Percentiles rank a stretch among this genome's conserved stretches.
These are phyloP conservation scores for Lodderomyces orthopsilosis DNA, from an alignment of 1,139 yeast species.

Conservation along the genomic window DNA sequence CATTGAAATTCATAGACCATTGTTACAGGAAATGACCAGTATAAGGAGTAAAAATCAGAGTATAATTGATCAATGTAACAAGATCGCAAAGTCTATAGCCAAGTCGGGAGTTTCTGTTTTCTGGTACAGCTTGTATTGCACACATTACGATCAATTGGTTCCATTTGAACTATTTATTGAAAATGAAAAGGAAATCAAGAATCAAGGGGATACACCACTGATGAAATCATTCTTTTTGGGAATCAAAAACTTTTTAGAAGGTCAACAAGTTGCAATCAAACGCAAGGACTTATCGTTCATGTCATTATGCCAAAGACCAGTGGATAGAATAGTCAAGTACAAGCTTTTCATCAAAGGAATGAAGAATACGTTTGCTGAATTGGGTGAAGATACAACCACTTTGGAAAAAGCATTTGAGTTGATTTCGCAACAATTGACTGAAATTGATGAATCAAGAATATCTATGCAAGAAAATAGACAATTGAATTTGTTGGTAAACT, in stretches of 20 bases:
- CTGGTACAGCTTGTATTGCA: slow-evolving; percentile 13
- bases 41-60: slow-evolving; percentile 1
- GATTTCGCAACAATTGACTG: slow-evolving; percentile 5
- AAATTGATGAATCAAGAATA: background rate
- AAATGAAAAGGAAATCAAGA: background rate
- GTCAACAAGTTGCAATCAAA: slow-evolving; percentile 33
- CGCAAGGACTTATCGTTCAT: slow-evolving; percentile 43
- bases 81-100: background rate
- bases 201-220: background rate
- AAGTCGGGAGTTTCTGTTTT: slow-evolving; percentile 10
- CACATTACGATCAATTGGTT: slow-evolving; percentile 3
- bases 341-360: slow-evolving; percentile 46
- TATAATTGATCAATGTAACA: background rate
- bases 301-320: slow-evolving; percentile 55
- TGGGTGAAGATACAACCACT: background rate
- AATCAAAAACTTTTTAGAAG: slow-evolving; percentile 40
- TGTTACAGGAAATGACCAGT: slow-evolving; percentile 18
- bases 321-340: slow-evolving; percentile 51
- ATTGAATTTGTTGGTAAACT: slow-evolving; percentile 1
- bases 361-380: slow-evolving; percentile 16
- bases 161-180: background rate
- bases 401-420: slow-evolving; percentile 2
- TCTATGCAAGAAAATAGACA: background rate
- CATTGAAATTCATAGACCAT: slow-evolving; percentile 23
- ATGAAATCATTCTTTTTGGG: slow-evolving; percentile 19